Percentiles rank a stretch among this genome's conserved stretches.
Conservation (phyloP, 148 eudicot genomes). For the Vaccinium vitisidaea region DNA sequence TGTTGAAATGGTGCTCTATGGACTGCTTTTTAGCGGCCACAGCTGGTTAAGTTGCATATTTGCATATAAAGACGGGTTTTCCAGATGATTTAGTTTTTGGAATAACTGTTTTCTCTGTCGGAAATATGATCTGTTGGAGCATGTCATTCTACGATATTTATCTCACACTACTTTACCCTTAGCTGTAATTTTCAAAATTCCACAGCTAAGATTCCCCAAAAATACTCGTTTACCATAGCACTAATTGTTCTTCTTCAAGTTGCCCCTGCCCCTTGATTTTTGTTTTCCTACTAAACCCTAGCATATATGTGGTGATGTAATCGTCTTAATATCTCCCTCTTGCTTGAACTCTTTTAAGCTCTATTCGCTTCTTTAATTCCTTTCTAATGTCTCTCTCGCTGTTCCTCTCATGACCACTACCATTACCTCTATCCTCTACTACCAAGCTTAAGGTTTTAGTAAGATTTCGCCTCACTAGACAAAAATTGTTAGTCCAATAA, state of each 20-base stretch:
- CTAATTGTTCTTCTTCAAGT: neutral
- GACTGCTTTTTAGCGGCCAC: neutral
- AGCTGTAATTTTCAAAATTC: neutral
- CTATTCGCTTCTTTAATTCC: neutral
- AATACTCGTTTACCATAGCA: neutral
- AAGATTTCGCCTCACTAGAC: neutral
- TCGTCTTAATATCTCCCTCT: neutral
- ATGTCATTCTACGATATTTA: neutral
- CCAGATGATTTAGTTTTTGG: neutral
- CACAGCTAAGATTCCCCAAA: neutral
- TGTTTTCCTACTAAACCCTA: neutral
- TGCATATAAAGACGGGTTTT: neutral
- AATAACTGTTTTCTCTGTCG: neutral
- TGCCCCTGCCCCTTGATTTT: neutral
- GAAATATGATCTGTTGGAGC: neutral
- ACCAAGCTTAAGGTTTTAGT: neutral
- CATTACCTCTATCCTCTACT: neutral
- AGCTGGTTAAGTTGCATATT: neutral
- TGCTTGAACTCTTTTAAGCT: neutral
- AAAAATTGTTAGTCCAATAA: neutral
- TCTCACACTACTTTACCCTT: neutral
- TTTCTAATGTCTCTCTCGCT: neutral
- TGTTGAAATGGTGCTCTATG: neutral
- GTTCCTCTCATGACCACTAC: neutral
- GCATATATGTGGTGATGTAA: neutral